Base-by-base conservation (phyloP, 805 yeast genomes). In the Ascoidea tarda region DNA sequence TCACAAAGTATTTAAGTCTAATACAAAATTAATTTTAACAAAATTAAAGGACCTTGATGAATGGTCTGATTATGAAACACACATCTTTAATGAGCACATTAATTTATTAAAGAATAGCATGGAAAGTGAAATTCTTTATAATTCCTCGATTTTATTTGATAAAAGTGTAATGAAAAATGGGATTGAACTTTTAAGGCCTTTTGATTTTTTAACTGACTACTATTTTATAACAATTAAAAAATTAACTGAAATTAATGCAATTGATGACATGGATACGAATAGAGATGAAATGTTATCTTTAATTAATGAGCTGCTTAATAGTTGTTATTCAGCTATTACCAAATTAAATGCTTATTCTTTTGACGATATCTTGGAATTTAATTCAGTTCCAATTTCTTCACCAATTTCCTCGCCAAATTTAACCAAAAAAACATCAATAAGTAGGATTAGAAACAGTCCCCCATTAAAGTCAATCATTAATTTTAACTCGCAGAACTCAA, bases 61-160 rank as follows among this genome's bases (percentile, higher is more conserved):
- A 4, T 84, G 90, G 89, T 58, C 69, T 14, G 70, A 68, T 5
- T 59, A 62, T 38, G 78, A 79, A 62, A 66, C 75, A 2, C 51
- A 61, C 1, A 54, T 71, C 0, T 77, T 74, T 53, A 72, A 75
- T 14, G 60, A 66, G 2, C 64, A 70, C 49, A 60, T 79, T 4
- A 63, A 66, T 0, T 60, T 71, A 33, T 62, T 82, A 44, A 73
- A 70, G 42, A 78, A 76, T 31, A 62, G 72, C 0, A 64, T 78
- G 2, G 81, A 81, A 46, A 72, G 69, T 51, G 81, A 81, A 45
- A 69, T 82, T 5, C 63, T 82, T 28, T 72, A 77, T 53, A 74
- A 75, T 56, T 74, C 87, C 0, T 75, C 84, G 0, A 64, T 77
- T 5, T 63, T 79, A 33, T 73, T 76, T 59, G 89, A 82, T 59